Conservation (phyloP, 495 filamentous ascomycete species). For the Tuber brumale region DNA sequence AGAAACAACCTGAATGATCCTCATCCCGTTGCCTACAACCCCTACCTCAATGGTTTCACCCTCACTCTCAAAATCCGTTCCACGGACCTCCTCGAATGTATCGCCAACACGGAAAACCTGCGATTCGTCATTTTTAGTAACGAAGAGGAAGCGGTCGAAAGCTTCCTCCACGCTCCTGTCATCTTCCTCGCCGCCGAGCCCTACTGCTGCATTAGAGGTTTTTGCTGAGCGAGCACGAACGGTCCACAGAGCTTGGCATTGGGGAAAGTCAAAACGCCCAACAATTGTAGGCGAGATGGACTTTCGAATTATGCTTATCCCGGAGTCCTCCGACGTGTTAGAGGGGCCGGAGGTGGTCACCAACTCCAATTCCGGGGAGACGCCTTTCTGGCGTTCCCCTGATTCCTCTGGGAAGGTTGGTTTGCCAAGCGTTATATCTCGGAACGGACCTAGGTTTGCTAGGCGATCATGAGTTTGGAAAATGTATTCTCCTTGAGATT, state of each 20-base stretch:
- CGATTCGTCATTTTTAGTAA: constrained; percentile 53
- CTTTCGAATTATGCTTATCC: constrained; percentile 65
- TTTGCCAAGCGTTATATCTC: constrained; percentile 60
- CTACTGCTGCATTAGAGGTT: constrained; percentile 14
- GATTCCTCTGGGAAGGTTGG: constrained; percentile 45
- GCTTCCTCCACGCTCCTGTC: constrained; percentile 46
- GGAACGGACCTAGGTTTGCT: constrained; percentile 68
- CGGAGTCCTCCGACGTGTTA: constrained; percentile 51
- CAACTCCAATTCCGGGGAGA: constrained; percentile 59
- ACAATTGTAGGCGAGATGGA: constrained; percentile 62
- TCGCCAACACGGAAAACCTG: constrained; percentile 43
- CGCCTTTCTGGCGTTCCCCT: constrained; percentile 48
- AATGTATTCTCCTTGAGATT: constrained; percentile 53
- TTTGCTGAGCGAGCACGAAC: constrained; percentile 44
- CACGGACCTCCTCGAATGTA: constrained; percentile 58
- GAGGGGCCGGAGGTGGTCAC: constrained; percentile 65
- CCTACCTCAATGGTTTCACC: constrained; percentile 76
- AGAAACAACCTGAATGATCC: constrained; percentile 76
- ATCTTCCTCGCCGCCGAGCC: constrained; percentile 35
- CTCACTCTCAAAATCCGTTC: constrained; percentile 82
- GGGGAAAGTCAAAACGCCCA: constrained; percentile 56
- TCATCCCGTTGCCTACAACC: constrained; percentile 62
- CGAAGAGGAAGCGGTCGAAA: constrained; percentile 64
- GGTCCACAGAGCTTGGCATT: constrained; percentile 49
- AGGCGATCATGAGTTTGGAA: constrained; percentile 74